Conservation (phyloP, 2,329 filamentous ascomycete species). For the Aspergillus sclerotialis region DNA sequence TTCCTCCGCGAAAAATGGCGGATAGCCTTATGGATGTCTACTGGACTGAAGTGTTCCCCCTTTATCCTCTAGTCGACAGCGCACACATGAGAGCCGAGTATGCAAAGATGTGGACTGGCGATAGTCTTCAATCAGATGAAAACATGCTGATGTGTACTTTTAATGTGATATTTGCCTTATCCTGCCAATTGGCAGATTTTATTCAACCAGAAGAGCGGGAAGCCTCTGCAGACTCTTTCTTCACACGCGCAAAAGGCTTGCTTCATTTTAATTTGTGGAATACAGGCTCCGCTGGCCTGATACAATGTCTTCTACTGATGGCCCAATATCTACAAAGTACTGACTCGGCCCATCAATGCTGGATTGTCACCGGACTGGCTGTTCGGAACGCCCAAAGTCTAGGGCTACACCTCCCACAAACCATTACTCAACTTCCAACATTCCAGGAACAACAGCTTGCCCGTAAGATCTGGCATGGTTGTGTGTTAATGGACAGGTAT, state of each 20-base stretch:
- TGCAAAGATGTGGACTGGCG: conserved; percentile 34
- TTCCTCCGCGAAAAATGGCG: conserved; percentile 40
- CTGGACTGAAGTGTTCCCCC: conserved; percentile 41
- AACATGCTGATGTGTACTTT: conserved; percentile 39
- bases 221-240: conserved; percentile 35
- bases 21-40: conserved; percentile 42
- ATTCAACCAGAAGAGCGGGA: conserved; percentile 35
- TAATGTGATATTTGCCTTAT: conserved; percentile 43
- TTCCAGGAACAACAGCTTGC: conserved; percentile 23
- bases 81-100: conserved; percentile 34
- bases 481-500: conserved; percentile 31
- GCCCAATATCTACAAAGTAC: conserved; percentile 46
- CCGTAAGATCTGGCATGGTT: conserved; percentile 29
- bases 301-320: conserved; percentile 43
- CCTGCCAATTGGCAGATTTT: conserved; percentile 39
- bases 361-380: conserved; percentile 43
- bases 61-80: conserved; percentile 42
- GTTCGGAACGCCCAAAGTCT: conserved; percentile 43
- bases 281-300: conserved; percentile 36
- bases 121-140: conserved; percentile 31
- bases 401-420: conserved; percentile 40
- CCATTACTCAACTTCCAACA: conserved; percentile 18
- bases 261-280: conserved; percentile 40
- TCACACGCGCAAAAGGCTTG: conserved; percentile 36
- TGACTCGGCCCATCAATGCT: conserved; percentile 42